phyloP scores from a whole-genome alignment of 192 early-diverging fungal genomes.

The Backusella tarrabulga region DNA sequence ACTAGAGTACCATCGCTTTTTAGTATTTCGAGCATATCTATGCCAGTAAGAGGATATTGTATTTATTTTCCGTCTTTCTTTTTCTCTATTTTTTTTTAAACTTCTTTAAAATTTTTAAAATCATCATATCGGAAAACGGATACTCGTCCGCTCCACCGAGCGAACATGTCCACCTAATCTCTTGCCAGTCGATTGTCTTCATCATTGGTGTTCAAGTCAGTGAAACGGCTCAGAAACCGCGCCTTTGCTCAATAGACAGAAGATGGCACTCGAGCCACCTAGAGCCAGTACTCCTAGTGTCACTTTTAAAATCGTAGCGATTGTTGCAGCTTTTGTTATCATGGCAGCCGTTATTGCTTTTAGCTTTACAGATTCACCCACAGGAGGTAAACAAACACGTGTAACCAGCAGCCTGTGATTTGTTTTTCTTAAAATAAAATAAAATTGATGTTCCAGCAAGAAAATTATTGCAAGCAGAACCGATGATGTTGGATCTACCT shows the following conservation, averaged over 20 bases:
- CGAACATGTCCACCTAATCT: not conserved
- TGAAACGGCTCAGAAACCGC: not conserved
- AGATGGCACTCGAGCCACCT: constrained; percentile 24
- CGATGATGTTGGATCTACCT: constrained; percentile 23
- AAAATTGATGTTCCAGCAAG: not conserved
- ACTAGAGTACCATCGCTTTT: too few relatives aligned
- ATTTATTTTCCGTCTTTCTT: not conserved
- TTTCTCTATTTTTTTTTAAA: not conserved
- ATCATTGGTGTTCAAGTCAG: not conserved
- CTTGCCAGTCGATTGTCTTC: not conserved
- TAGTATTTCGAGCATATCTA: too few relatives aligned
- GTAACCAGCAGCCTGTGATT: not conserved
- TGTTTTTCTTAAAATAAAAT: not conserved
- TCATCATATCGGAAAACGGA: not conserved
- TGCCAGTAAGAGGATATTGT: not conserved
- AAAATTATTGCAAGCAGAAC: constrained; percentile 1
- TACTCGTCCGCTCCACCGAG: not conserved
- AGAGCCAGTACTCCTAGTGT: not conserved
- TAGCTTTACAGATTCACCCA: not conserved
- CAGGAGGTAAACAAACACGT: not conserved
- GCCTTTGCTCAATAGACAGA: constrained; percentile 18
- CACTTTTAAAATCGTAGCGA: not conserved
- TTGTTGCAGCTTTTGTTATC: not conserved
- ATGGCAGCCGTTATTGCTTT: not conserved
- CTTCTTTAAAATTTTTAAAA: not conserved